phyloP scores from a whole-genome alignment of 1,284 basidiomycete species.

The Xerocomus minutiporus region DNA sequence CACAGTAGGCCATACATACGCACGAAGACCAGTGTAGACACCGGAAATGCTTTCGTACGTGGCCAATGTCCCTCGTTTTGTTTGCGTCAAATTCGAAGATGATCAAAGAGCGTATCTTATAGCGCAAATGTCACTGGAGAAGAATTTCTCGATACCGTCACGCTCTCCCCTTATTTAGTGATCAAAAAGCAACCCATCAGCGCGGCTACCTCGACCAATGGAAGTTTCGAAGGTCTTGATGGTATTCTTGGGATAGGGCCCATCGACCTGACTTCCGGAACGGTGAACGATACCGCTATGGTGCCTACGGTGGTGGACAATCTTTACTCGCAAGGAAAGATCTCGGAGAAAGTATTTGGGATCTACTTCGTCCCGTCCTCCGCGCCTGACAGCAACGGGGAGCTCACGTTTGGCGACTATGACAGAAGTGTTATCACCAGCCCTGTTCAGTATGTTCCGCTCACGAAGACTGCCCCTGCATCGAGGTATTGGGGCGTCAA shows the following conservation, averaged over 20 bases:
- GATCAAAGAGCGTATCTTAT: constrained; percentile 40
- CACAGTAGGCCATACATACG: constrained; percentile 33
- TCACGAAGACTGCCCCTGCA: constrained; percentile 30
- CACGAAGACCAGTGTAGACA: constrained; percentile 42
- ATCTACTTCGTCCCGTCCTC: neutral
- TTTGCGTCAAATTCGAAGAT: neutral
- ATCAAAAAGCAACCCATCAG: neutral
- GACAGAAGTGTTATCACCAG: neutral
- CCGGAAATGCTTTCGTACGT: constrained; percentile 38
- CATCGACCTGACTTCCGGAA: neutral
- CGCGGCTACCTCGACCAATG: neutral
- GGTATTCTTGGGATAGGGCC: neutral
- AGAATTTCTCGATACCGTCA: constrained; percentile 49
- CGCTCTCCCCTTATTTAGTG: constrained; percentile 39
- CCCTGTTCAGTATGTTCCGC: neutral
- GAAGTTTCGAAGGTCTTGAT: neutral
- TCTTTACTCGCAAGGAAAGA: neutral
- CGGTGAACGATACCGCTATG: neutral
- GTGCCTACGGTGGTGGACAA: neutral
- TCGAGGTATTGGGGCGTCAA: neutral
- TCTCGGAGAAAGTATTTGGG: neutral
- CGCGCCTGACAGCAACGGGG: neutral
- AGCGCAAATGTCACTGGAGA: constrained; percentile 50
- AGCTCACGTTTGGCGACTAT: neutral
- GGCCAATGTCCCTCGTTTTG: neutral